phyloP scores from a whole-genome alignment of 768 basidiomycete species.

The Suillus lakei region DNA sequence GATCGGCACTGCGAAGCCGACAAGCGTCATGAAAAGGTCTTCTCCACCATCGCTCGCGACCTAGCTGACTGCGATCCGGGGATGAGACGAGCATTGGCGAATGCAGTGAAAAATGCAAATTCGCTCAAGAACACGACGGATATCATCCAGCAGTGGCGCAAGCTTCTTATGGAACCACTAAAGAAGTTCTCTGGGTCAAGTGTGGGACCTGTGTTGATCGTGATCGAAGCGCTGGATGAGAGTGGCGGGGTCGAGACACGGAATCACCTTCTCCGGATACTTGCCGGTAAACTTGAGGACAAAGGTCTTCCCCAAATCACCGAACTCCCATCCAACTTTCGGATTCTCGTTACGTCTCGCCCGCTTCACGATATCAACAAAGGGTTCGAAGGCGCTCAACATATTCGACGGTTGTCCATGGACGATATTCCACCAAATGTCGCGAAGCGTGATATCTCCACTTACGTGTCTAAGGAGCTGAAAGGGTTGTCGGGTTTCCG shows the following conservation, averaged over 20 bases:
- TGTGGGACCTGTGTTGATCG: conserved; percentile 26
- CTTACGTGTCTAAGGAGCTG: neutral
- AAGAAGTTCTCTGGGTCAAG: neutral
- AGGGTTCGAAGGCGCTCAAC: neutral
- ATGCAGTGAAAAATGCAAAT: neutral
- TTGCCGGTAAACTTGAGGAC: conserved; percentile 7
- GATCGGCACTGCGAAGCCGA: conserved; percentile 4
- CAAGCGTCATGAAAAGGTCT: conserved; percentile 20
- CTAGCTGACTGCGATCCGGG: conserved; percentile 20
- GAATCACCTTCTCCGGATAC: conserved; percentile 22
- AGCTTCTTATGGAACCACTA: conserved; percentile 21
- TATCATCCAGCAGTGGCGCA: conserved; percentile 18
- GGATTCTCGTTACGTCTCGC: conserved; percentile 19
- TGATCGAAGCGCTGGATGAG: conserved; percentile 31
- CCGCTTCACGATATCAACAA: conserved; percentile 1
- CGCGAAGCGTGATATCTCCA: neutral
- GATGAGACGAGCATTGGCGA: neutral
- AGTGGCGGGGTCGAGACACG: conserved; percentile 15
- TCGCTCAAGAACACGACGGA: neutral
- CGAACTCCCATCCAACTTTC: conserved; percentile 12
- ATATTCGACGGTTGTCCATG: neutral
- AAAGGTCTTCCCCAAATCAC: neutral
- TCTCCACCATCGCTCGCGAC: conserved; percentile 35
- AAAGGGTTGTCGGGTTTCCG: neutral
- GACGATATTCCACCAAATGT: neutral